Conservation (phyloP, 139 green algal species). For the Pseudopediastrum boryanum region DNA sequence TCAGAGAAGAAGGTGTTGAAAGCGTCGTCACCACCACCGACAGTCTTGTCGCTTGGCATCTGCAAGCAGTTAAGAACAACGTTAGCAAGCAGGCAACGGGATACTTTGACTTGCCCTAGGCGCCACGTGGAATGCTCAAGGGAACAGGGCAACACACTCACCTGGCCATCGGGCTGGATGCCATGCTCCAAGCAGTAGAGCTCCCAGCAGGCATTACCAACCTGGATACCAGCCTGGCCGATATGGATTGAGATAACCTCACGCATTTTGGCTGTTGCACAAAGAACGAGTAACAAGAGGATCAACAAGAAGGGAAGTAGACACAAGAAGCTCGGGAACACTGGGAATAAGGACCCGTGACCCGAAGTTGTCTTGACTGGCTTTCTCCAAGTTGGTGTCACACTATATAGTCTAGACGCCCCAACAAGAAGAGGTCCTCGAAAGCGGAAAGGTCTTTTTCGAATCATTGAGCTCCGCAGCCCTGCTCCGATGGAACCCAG, state of each 20-base stretch:
- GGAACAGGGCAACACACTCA: not conserved
- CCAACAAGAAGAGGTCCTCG: too few species aligned
- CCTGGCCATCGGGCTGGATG: slow-evolving; percentile 96
- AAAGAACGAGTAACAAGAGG: not conserved
- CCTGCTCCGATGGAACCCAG: too few species aligned
- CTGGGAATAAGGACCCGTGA: not conserved
- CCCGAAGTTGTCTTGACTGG: too few species aligned
- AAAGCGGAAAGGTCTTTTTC: too few species aligned
- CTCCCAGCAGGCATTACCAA: slow-evolving; percentile 99
- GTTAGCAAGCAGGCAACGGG: not conserved
- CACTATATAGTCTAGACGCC: too few species aligned
- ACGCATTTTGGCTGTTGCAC: slow-evolving; percentile 73
- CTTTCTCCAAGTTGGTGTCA: too few species aligned
- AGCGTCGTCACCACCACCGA: slow-evolving; percentile 87
- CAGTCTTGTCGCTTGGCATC: slow-evolving; percentile 96
- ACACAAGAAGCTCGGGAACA: not conserved
- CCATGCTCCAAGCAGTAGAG: slow-evolving; percentile 98
- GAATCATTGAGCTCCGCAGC: too few species aligned
- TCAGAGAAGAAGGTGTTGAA: slow-evolving; percentile 99
- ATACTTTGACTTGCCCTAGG: not conserved
- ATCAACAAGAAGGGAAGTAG: not conserved
- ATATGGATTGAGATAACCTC: slow-evolving; percentile 99
- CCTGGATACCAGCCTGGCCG: slow-evolving; percentile 86
- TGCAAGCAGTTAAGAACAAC: slow-evolving; percentile 35
- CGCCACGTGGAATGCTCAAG: not conserved